Base-by-base conservation (phyloP, 2,329 filamentous ascomycete genomes). In the Penicillium fuscoglaucum region DNA sequence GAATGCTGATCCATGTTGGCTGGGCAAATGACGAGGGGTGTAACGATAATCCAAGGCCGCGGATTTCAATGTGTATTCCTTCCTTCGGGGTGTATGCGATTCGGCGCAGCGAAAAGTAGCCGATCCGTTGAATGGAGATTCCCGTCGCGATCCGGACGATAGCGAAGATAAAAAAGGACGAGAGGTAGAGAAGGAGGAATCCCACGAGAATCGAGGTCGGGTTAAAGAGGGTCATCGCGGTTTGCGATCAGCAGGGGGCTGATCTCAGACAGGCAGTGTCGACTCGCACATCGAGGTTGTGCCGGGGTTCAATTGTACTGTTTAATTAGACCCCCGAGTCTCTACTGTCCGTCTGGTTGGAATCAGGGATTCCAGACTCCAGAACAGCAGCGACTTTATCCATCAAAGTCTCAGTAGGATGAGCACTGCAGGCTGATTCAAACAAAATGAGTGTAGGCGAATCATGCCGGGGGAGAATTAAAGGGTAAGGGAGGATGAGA, bases 1-100 rank as follows among this genome's bases (percentile, higher is more conserved):
- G 90, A 51, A 99, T 82, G 73, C 93, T 98, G 68, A 96, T 80
- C 92, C 93, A 98, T 62, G 96, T 98, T 45, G 95, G 95, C 74
- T 98, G 92, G 47, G 93, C 91, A 76, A 99, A 98, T 6, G 95
- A 98, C 13, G 95, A 95, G 5, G 93, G 87, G 77, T 99, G 95
- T 62, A 98, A 77, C 57, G 90, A 89, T 68, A 99, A 82, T 45
- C 95, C 92, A 52, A 99, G 82, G 51, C 93, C 91, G 51, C 95
- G 87, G 57, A 99, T 87, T 74, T 96, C 91, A 74, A 99, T 86
- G 69, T 89, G 89, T 70, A 96, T 80, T 67, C 95, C 95, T 84
- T 96, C 91, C 75, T 84, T 88, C 29, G 91, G 91, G 15, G 90
- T 91, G 75, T 96, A 98, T 58, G 92, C 89, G 61, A 99, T 89